These are phyloP conservation scores for Pilaira anomala DNA, from an alignment of 192 early-diverging fungal genomes.

Conservation along the genomic window DNA sequence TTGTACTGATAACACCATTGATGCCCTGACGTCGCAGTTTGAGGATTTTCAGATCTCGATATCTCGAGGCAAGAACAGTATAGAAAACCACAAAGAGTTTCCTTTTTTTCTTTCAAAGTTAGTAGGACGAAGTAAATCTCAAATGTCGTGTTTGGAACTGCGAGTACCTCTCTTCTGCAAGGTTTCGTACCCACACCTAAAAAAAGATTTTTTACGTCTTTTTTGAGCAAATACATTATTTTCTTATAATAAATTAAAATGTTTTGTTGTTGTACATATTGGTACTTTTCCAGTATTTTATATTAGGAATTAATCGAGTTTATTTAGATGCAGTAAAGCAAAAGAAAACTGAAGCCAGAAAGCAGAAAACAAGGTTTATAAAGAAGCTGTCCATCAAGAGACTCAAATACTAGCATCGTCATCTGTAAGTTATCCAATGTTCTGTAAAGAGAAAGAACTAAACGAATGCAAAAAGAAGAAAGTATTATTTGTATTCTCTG, in stretches of 20 bases:
- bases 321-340: slow-evolving; percentile 4
- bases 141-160: not conserved
- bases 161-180: slow-evolving; percentile 1
- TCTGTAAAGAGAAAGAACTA: not conserved
- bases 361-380: slow-evolving; percentile 1
- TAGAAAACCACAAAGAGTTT: not conserved
- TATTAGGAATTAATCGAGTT: not conserved
- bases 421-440: slow-evolving; percentile 2
- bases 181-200: slow-evolving; percentile 1
- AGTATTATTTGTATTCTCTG: not conserved
- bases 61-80: slow-evolving; percentile 1
- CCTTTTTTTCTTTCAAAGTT: not conserved
- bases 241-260: slow-evolving; percentile 4
- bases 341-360: slow-evolving; percentile 4
- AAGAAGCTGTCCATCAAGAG: slow-evolving; percentile 2
- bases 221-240: slow-evolving; percentile 2
- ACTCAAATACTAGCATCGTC: not conserved
- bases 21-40: not conserved
- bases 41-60: not conserved
- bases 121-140: not conserved
- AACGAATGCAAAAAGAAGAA: slow-evolving; percentile 4
- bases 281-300: slow-evolving; percentile 1
- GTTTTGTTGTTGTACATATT: not conserved
- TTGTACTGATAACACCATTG: slow-evolving; percentile 1
- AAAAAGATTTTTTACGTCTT: slow-evolving; percentile 2